A percentile compares a stretch with the other conserved stretches of the same genome.
Conservation (phyloP, 2,329 filamentous ascomycete genomes). For the Macrophomina phaseolina region DNA sequence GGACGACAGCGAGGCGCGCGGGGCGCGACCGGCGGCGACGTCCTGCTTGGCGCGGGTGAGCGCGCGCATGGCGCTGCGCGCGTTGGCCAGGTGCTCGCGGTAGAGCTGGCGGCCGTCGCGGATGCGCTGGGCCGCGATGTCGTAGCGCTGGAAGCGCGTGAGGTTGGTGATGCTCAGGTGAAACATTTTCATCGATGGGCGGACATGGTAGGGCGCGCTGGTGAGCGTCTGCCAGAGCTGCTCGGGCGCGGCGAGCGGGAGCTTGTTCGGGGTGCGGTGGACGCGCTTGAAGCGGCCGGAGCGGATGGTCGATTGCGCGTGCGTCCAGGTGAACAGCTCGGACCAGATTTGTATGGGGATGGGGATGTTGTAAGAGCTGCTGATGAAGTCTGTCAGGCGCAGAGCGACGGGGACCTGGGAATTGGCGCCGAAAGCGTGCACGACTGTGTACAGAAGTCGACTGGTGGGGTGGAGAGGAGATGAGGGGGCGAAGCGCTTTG, state of each 20-base stretch:
- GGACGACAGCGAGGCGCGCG: background rate
- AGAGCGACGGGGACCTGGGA: constrained; percentile 65
- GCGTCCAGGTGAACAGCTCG: constrained; percentile 71
- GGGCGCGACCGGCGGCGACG: background rate
- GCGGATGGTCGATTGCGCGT: constrained; percentile 55
- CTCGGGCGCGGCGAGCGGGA: constrained; percentile 54
- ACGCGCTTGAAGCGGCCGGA: constrained; percentile 37
- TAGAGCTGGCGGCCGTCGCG: background rate
- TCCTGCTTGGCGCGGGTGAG: background rate
- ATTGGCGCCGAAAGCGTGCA: constrained; percentile 71
- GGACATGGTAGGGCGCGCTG: constrained; percentile 60
- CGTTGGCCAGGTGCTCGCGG: background rate
- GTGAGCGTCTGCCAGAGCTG: constrained; percentile 67
- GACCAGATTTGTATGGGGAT: constrained; percentile 68
- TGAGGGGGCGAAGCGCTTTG: constrained; percentile 50
- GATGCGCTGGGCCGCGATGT: constrained; percentile 1
- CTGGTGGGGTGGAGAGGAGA: constrained; percentile 65
- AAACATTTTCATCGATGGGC: constrained; percentile 64
- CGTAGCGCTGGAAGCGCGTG: constrained; percentile 1
- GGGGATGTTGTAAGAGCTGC: constrained; percentile 62
- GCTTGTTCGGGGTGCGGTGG: constrained; percentile 36
- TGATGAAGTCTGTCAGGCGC: constrained; percentile 67
- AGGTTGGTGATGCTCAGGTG: constrained; percentile 38
- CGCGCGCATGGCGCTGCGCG: background rate
- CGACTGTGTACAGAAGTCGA: constrained; percentile 68